Evolutionary conservation across 805 yeast species (phyloP), one percentile per base, ranked within the genome.

Genomic region (Torulaspora microellipsoides): DNA sequence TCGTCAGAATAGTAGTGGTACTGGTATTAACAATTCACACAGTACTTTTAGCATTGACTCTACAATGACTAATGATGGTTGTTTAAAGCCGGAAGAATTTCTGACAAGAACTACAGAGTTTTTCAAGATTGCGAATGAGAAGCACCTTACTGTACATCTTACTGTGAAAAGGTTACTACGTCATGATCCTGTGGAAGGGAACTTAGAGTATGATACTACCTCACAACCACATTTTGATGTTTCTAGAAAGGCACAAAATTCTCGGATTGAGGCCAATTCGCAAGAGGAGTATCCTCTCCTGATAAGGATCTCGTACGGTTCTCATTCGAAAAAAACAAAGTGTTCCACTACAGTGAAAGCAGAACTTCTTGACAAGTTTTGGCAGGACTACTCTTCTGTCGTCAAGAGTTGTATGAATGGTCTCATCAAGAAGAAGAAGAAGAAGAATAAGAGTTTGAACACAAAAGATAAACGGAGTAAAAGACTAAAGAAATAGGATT

Each of bases 401-500:
- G 71, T 89, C 43, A 89, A 86, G 60, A 59, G 71, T 15, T 90
- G 93, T 4, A 78, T 85, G 63, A 68, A 69, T 3, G 96, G 95
- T 1, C 72, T 90, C 62, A 76, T 80, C 59, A 86, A 83, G 76
- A 88, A 86, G 69, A 87, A 85, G 47, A 87, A 86, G 72, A 76
- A 75, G 68, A 81, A 78, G 69, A 72, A 75, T 60, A 73, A 71
- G 67, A 51, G 70, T 62, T 61, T 64, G 34, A 33, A 42, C 13
- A 12, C 35, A 3, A 51, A 38, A 29, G 34, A 43, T 20, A 49
- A 45, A 34, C 38, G 36, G 13, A 42, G 42, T 36, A 51, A 54
- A 38, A 46, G 44, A 34, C 40, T 14, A 10, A 51, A 41, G 42
- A 51, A 47, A 38, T 40, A 36, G 39, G 33, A 20, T 20, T 5